Percentiles rank a stretch among this genome's conserved stretches.
phyloP scores from a whole-genome alignment of 495 filamentous ascomycete species.

The Stereocaulon alpinum region DNA sequence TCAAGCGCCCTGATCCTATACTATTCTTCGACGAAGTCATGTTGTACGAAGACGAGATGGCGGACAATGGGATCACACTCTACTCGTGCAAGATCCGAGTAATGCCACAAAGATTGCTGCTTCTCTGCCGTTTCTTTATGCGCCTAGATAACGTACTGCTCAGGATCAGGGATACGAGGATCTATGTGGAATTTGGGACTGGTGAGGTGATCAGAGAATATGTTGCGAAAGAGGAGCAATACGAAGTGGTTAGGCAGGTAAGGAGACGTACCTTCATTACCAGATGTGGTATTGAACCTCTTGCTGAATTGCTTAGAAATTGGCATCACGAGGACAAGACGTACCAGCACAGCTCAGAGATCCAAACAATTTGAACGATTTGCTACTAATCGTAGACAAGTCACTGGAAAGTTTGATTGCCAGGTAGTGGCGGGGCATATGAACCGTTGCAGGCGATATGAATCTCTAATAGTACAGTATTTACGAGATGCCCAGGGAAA shows the following conservation, averaged over 20 bases:
- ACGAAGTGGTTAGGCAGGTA: slow-evolving; percentile 68
- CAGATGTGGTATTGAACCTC: not conserved
- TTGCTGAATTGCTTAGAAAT: slow-evolving; percentile 38
- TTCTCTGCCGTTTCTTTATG: slow-evolving; percentile 87
- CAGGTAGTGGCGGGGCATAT: not conserved
- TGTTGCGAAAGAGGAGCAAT: slow-evolving; percentile 66
- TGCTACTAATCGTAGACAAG: slow-evolving; percentile 61
- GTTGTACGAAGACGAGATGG: slow-evolving; percentile 93
- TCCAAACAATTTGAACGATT: slow-evolving; percentile 62
- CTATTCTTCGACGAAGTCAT: slow-evolving; percentile 90
- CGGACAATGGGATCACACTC: slow-evolving; percentile 90
- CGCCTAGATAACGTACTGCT: slow-evolving; percentile 81
- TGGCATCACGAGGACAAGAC: slow-evolving; percentile 62
- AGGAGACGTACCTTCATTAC: slow-evolving; percentile 11
- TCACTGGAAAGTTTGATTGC: slow-evolving; percentile 36
- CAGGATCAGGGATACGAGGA: slow-evolving; percentile 75
- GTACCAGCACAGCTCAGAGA: slow-evolving; percentile 72
- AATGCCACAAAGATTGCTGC: slow-evolving; percentile 75
- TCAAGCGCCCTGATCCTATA: slow-evolving; percentile 83
- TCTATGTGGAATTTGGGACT: slow-evolving; percentile 83
- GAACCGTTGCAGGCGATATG: not conserved
- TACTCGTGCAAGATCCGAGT: slow-evolving; percentile 82
- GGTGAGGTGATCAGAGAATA: slow-evolving; percentile 83
- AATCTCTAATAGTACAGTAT: not conserved
- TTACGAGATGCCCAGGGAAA: not conserved